Evolutionary conservation across 1,284 basidiomycete species (phyloP).

Genomic region (Moesziomyces sp.): DNA sequence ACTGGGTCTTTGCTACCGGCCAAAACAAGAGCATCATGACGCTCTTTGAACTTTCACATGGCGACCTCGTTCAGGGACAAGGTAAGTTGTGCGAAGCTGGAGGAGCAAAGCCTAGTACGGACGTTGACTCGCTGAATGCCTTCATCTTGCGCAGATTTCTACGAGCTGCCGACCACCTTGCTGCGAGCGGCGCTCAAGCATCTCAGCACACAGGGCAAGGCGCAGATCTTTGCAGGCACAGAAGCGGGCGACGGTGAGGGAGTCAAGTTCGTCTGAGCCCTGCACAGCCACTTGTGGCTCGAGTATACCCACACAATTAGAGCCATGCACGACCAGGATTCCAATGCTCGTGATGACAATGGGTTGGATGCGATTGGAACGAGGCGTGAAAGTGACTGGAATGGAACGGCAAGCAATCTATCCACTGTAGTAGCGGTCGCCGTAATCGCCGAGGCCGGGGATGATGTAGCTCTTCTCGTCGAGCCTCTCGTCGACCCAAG

Average conservation of each 20-base stretch:
- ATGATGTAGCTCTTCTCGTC: constrained; percentile 75
- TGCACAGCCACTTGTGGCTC: not conserved
- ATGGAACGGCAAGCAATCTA: not conserved
- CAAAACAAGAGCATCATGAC: constrained; percentile 72
- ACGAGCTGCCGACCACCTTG: constrained; percentile 68
- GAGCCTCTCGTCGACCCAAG: constrained; percentile 94
- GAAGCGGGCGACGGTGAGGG: constrained; percentile 70
- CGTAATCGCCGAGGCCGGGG: constrained; percentile 65
- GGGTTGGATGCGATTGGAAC: too few relatives aligned
- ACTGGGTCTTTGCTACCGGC: constrained; percentile 72
- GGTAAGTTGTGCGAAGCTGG: constrained; percentile 11
- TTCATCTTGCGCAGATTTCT: constrained; percentile 69
- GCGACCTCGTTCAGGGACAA: constrained; percentile 68
- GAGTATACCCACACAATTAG: constrained; percentile 14
- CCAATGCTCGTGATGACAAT: not conserved
- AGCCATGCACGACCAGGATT: too few relatives aligned
- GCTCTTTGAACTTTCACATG: constrained; percentile 72
- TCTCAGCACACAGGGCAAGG: constrained; percentile 70
- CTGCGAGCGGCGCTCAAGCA: constrained; percentile 70
- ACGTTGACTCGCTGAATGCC: not conserved
- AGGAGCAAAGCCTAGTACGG: not conserved
- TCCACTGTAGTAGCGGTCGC: constrained; percentile 64
- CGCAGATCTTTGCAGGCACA: constrained; percentile 70
- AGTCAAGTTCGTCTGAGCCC: constrained; percentile 70
- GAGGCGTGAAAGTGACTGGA: too few relatives aligned